Evolutionary conservation across 2,329 filamentous ascomycete genomes (phyloP), one percentile per base, ranked within the genome.

Genomic region (Sporothrix schenckii): DNA sequence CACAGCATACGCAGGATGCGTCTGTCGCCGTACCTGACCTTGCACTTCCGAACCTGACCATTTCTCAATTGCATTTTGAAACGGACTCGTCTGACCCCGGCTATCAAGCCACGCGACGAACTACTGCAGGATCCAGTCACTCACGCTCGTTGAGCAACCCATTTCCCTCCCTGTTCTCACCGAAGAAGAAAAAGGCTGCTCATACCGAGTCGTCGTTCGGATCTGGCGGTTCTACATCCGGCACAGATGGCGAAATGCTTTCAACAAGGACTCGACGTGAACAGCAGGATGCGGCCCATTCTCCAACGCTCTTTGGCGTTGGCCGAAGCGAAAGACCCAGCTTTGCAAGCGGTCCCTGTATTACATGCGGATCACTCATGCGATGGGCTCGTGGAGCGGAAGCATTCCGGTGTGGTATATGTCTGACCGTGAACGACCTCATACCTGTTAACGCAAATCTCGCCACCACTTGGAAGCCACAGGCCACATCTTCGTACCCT

Each of bases 371-470:
- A 75, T 91, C 91, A 69, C 87, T 89, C 70, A 90, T 96, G 74
- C 86, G 91, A 70, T 97, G 93, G 90, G 92, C 92, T 1, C 87
- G 85, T 72, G 87, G 90, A 68, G 80, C 93, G 72, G 86, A 86
- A 49, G 87, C 90, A 50, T 97, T 95, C 79, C 87, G 92, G 75
- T 97, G 93, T 79, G 91, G 91, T 54, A 90, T 92, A 69, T 97
- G 93, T 79, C 82, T 92, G 76, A 95, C 91, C 21, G 89, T 97
- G 77, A 97, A 96, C 77, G 93, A 97, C 77, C 79, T 97, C 68
- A 83, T 86, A 72, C 84, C 85, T 1, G 69, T 73, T 39, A 77
- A 1, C 5, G 47, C 39, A 24, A 21, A 10, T n/a, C 9, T 16
- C 24, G 16, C 27, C 11, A 11, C 39, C 10, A 2, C 44, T 7